Conservation (phyloP, 73 alveolate species). For the Tetrahymena elliotti region DNA sequence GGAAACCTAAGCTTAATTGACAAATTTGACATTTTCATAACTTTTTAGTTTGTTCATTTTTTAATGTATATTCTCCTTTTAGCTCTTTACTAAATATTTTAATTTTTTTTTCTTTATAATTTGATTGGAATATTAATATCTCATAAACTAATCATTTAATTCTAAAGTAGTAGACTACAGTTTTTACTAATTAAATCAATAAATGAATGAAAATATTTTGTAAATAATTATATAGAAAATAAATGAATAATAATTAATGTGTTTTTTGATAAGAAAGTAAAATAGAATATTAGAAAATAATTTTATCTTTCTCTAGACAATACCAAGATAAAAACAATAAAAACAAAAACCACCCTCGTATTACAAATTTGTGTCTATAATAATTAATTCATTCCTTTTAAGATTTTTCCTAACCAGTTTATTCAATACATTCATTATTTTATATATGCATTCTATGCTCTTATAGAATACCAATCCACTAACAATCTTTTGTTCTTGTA, state of each 20-base stretch:
- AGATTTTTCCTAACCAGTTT: neutral
- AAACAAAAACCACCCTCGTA: neutral
- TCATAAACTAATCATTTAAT: neutral
- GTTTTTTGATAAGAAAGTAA: neutral
- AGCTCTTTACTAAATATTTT: neutral
- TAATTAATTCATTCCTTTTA: neutral
- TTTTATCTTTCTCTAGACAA: neutral
- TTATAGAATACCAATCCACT: neutral
- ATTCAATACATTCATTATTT: neutral
- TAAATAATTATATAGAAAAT: neutral
- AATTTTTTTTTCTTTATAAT: neutral
- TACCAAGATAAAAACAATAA: neutral
- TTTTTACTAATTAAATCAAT: no score
- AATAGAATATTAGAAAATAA: neutral
- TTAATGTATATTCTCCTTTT: neutral
- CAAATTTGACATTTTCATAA: neutral
- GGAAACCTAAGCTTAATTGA: neutral
- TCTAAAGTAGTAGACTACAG: neutral
- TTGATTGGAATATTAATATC: neutral
- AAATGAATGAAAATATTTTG: neutral
- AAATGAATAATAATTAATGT: neutral
- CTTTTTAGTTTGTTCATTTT: neutral
- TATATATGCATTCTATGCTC: neutral
- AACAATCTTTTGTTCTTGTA: neutral
- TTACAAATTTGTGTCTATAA: neutral